Evolutionary conservation across 169 alveolate species (phyloP).

Genomic region (Babesia bigemina): DNA sequence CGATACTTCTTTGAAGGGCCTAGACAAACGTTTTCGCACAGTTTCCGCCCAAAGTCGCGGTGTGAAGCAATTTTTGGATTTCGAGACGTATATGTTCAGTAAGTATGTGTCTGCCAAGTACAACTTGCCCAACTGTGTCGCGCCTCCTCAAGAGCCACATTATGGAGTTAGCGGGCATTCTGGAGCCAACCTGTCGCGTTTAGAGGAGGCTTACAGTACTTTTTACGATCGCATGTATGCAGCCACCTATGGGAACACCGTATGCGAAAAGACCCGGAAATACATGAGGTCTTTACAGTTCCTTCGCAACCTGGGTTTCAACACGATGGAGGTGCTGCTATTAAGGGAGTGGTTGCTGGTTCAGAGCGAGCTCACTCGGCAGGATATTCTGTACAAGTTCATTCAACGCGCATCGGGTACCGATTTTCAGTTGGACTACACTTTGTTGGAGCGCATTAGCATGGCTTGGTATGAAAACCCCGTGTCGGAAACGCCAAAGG

Average conservation of each 20-base stretch:
- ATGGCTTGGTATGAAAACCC: slow-evolving; percentile 14
- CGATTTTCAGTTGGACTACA: neutral
- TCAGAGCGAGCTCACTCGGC: slow-evolving; percentile 35
- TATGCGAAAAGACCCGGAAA: slow-evolving; percentile 1
- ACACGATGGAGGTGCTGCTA: slow-evolving; percentile 10
- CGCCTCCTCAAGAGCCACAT: neutral
- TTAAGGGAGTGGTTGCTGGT: slow-evolving; percentile 53
- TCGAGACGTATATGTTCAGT: slow-evolving; percentile 46
- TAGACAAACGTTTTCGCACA: slow-evolving; percentile 27
- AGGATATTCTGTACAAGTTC: slow-evolving; percentile 38
- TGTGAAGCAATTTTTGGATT: slow-evolving; percentile 1
- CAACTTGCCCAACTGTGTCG: slow-evolving; percentile 3
- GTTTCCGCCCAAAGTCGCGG: slow-evolving; percentile 27
- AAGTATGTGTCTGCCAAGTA: slow-evolving; percentile 51
- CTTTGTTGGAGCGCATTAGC: slow-evolving; percentile 14
- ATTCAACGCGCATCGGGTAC: neutral
- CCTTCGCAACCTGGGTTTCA: slow-evolving; percentile 34
- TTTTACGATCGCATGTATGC: slow-evolving; percentile 6
- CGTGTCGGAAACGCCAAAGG: slow-evolving; percentile 17
- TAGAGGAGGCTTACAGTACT: neutral
- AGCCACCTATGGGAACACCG: neutral
- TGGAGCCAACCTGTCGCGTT: neutral
- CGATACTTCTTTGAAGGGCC: neutral
- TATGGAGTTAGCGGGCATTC: neutral
- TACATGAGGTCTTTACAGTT: slow-evolving; percentile 11